These are phyloP conservation scores for Epicoccum sorghinum DNA, from an alignment of 2,329 filamentous ascomycete genomes.

Conservation along the genomic window DNA sequence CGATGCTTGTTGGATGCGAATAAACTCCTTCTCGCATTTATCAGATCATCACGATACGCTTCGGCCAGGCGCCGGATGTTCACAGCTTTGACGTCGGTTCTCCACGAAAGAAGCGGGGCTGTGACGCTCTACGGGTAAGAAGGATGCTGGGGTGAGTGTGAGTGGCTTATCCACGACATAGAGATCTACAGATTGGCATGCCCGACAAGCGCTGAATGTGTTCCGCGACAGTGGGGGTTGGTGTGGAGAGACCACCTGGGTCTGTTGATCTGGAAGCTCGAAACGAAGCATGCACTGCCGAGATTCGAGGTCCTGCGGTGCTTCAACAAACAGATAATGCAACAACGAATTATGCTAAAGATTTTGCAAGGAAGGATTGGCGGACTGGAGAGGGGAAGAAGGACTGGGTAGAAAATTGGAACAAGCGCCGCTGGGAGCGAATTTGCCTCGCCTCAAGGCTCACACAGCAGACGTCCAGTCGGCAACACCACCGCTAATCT, in stretches of 20 bases:
- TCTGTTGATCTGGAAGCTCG: conserved; percentile 7
- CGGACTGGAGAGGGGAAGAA: too few species aligned
- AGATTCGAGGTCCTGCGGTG: not conserved
- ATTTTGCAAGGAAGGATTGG: too few species aligned
- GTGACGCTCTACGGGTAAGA: conserved; percentile 11
- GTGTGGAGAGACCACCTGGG: conserved; percentile 8
- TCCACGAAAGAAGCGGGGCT: conserved; percentile 14
- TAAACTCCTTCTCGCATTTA: not conserved
- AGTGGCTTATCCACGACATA: conserved; percentile 6
- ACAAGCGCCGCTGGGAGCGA: conserved; percentile 2
- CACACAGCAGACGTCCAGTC: too few species aligned
- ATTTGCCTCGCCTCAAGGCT: not conserved
- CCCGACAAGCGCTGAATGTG: conserved; percentile 14
- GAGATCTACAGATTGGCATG: conserved; percentile 25
- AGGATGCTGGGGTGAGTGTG: not conserved
- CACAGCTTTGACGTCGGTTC: conserved; percentile 18
- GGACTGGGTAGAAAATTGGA: not conserved
- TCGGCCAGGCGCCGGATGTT: conserved; percentile 5
- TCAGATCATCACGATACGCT: conserved; percentile 13
- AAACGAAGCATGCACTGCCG: not conserved
- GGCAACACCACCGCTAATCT: not conserved
- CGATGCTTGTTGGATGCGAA: not conserved
- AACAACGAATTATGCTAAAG: not conserved
- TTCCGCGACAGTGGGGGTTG: not conserved
- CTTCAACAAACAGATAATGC: not conserved